Percentiles rank a stretch among this genome's conserved stretches.
Evolutionary conservation across 768 basidiomycete genomes (phyloP).

Genomic region (Termitomyces sp.): DNA sequence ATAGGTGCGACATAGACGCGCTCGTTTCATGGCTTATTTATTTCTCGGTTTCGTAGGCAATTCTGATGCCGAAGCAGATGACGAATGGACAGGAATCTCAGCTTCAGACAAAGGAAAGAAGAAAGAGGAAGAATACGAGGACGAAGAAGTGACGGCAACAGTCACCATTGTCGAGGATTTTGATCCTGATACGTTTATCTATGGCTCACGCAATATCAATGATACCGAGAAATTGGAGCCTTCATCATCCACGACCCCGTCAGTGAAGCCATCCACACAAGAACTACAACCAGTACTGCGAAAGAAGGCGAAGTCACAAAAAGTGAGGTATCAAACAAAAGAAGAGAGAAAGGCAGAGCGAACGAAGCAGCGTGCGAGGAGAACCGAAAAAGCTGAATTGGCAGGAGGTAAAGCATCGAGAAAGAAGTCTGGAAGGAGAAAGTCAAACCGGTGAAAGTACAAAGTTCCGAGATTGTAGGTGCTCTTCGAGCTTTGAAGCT

Average conservation of each 20-base stretch:
- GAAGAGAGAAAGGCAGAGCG: slow-evolving; percentile 56
- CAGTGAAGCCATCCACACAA: background rate
- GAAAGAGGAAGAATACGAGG: slow-evolving; percentile 69
- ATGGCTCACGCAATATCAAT: slow-evolving; percentile 29
- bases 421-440: slow-evolving; percentile 23
- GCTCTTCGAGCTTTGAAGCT: background rate
- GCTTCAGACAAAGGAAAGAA: slow-evolving; percentile 26
- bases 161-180: slow-evolving; percentile 93
- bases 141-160: slow-evolving; percentile 80
- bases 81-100: slow-evolving; percentile 43
- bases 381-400: slow-evolving; percentile 65
- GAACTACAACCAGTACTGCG: slow-evolving; percentile 10
- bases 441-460: slow-evolving; percentile 13
- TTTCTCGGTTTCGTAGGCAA: slow-evolving; percentile 9
- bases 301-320: slow-evolving; percentile 28
- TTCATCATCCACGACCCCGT: background rate
- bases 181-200: slow-evolving; percentile 60
- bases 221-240: background rate
- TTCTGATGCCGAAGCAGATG: slow-evolving; percentile 32
- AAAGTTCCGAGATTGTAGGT: background rate
- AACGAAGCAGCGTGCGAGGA: slow-evolving; percentile 56
- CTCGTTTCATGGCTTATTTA: background rate
- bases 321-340: slow-evolving; percentile 67
- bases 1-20: slow-evolving; percentile 28
- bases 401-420: slow-evolving; percentile 60